Evolutionary conservation across 495 filamentous ascomycete species (phyloP), one percentile per base, ranked within the genome.

Genomic region (Tuber aestivum): DNA sequence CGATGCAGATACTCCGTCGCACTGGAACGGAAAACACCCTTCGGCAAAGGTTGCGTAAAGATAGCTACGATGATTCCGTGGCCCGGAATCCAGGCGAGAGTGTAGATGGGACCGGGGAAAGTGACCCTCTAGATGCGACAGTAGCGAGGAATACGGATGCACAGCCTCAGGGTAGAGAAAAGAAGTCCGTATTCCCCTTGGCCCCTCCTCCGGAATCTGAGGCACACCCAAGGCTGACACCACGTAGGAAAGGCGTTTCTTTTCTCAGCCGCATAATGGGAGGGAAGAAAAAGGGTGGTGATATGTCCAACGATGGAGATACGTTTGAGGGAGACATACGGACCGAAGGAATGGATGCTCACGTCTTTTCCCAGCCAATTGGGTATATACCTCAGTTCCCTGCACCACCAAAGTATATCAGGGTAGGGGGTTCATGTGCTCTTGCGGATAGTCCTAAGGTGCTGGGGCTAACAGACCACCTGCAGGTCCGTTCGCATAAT

Each of bases 201-300:
- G 23, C 73, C 73, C 70, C 65, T 42, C 44, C 68, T 18, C 71
- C 41, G 38, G 68, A 65, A 73, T 61, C 70, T 65, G 61, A 45
- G 42, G 56, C 32, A 68, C 23, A 74, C 38, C 37, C 32, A 41
- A 74, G 75, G 76, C 81, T 85, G 78, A 85, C 73, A 80, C 70
- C 56, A 44, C 76, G 73, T 72, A 97, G 91, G 85, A 97, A 94
- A 85, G 92, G 92, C 9, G 90, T 92, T 41, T 97, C 93, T 21
- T 97, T 99, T 82, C 88, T 99, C 69, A 97, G 94, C 85, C 91
- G 94, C 61, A 92, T 98, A 78, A 94, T 94, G 78, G 90, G 91
- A 35, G 87, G 87, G 72, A 95, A 92, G 85, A 94, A 92, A 84
- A 92, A 90, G 80, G 65, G 35, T 18, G 71, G 69, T 23, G 90